Conservation (phyloP, 2,329 filamentous ascomycete genomes). For the Incumbomyces lentus region DNA sequence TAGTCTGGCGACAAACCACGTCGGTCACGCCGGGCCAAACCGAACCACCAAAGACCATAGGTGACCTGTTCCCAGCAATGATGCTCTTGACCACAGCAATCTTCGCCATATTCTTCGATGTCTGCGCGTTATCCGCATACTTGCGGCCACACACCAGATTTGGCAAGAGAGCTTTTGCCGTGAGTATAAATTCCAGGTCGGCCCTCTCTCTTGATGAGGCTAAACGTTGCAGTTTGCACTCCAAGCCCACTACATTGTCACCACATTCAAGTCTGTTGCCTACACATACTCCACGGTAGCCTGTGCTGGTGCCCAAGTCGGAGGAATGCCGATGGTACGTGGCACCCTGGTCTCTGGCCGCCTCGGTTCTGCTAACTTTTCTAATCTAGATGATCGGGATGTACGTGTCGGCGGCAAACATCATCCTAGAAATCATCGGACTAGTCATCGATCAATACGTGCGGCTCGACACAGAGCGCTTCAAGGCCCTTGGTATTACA, state of each 20-base stretch:
- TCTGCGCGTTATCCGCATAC: background rate
- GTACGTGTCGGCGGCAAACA: constrained; percentile 3
- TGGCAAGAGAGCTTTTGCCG: background rate
- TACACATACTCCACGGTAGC: background rate
- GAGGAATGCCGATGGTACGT: background rate
- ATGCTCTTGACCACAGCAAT: background rate
- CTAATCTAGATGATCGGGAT: background rate
- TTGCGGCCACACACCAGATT: background rate
- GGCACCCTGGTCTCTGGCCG: too few relatives aligned
- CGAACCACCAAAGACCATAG: too few relatives aligned
- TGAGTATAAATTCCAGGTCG: too few relatives aligned
- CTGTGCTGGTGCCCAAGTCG: background rate
- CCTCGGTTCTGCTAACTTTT: too few relatives aligned
- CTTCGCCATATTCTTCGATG: background rate
- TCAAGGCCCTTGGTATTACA: too few relatives aligned
- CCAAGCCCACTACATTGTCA: background rate
- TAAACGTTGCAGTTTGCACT: background rate
- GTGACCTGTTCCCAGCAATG: background rate
- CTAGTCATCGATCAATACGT: background rate
- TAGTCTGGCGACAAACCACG: too few relatives aligned
- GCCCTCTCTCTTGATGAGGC: too few relatives aligned
- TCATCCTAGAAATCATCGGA: constrained; percentile 1
- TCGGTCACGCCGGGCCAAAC: too few relatives aligned
- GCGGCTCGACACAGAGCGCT: background rate
- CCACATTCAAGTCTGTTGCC: background rate